Conservation (phyloP, 2,329 filamentous ascomycete species). For the Botrytis fragariae region DNA sequence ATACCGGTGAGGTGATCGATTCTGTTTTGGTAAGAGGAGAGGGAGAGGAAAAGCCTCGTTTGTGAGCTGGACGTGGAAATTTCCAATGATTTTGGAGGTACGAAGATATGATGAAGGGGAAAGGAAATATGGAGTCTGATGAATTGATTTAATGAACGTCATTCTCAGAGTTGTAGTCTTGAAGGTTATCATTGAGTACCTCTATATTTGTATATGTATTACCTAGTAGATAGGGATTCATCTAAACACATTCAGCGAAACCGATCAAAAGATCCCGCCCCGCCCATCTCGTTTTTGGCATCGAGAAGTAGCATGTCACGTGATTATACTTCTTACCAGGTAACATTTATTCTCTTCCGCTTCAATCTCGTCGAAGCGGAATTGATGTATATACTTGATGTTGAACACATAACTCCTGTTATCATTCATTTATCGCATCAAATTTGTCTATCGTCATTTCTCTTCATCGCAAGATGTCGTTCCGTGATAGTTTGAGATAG, state of each 20-base stretch:
- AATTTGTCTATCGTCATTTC: not conserved
- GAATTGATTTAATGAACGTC: rapidly evolving
- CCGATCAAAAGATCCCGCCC: no score
- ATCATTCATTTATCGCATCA: not conserved
- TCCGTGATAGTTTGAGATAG: not conserved
- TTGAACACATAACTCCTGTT: not conserved
- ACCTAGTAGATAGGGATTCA: no score
- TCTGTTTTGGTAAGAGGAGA: not conserved
- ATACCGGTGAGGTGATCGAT: not conserved
- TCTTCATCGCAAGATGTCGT: not conserved
- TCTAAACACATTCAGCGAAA: not conserved
- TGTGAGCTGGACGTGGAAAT: not conserved
- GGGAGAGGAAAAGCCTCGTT: not conserved
- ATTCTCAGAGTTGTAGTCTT: not conserved
- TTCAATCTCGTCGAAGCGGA: not conserved
- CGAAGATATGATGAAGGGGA: not conserved
- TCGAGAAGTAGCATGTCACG: rapidly evolving
- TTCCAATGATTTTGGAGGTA: no score
- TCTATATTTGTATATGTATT: not conserved
- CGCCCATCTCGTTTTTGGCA: not conserved
- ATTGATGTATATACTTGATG: not conserved
- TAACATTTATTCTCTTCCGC: no score
- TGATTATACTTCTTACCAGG: rapidly evolving
- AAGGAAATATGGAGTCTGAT: not conserved
- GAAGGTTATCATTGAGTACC: not conserved